phyloP scores from a whole-genome alignment of 78 protist genomes.

The Planoprotostelium fungivorum region DNA sequence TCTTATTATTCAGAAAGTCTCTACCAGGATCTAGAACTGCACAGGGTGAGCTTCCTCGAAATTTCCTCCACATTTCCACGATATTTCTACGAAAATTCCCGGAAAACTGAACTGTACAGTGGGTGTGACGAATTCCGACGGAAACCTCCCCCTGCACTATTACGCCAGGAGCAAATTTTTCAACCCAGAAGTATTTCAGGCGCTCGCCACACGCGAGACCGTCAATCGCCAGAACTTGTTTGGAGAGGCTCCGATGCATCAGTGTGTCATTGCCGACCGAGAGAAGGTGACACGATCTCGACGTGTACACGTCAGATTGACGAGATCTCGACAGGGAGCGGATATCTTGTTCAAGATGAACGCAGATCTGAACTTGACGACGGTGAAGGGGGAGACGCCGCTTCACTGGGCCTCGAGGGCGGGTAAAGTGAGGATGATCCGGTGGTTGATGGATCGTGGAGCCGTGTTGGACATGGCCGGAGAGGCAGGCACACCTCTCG shows the following conservation, averaged over 20 bases:
- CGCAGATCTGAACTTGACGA: not conserved
- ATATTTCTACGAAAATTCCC: not conserved
- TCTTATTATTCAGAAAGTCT: not conserved
- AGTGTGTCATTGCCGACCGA: not conserved
- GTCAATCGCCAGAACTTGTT: not conserved
- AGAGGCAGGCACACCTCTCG: no score
- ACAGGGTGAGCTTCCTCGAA: not conserved
- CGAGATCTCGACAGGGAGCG: not conserved
- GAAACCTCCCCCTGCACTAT: not conserved
- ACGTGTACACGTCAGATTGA: not conserved
- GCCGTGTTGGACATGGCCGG: no score
- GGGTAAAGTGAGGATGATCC: not conserved
- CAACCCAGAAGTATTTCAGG: not conserved
- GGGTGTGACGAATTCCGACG: not conserved
- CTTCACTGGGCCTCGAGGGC: not conserved
- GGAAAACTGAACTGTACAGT: not conserved
- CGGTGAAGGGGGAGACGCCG: not conserved
- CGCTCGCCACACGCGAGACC: not conserved
- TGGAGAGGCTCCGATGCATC: not conserved
- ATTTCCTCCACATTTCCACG: not conserved
- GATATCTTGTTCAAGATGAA: not conserved
- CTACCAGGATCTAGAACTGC: not conserved
- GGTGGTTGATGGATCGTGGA: not conserved
- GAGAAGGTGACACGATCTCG: not conserved
- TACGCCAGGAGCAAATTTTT: not conserved